Evolutionary conservation across 331 rosid genomes (phyloP), one percentile per base, ranked within the genome.

Genomic region (Arachis monticola): DNA sequence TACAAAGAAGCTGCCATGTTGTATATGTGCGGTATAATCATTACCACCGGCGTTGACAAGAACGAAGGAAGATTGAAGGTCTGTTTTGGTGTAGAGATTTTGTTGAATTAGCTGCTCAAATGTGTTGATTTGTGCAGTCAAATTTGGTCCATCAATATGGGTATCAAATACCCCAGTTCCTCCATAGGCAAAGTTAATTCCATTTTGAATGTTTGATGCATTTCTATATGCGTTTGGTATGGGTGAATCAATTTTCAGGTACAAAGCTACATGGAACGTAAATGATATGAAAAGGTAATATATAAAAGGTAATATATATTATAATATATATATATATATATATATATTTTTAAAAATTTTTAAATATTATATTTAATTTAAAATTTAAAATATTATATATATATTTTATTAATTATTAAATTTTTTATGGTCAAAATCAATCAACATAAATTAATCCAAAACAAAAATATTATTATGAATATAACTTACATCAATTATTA

Each of bases 101-200:
- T 81, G 81, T 77, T 84, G 0, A 41, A 81, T 53, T 40, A 77
- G 73, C 5, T 81, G 14, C 31, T 84, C 73, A 27, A 81, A 32
- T 0, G 58, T 58, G 58, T 84, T 64, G 5, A 84, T 84, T 77
- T 84, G 87, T 44, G 12, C n/a, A 9, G 85, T 73, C 22, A 73
- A 13, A 60, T 80, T 84, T 64, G 87, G 87, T 42, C 80, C 83
- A 51, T 44, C 51, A 47, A 72, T 42, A 41, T 60, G 32, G 9
- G 87, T 73, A 30, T 44, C 1, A 7, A 77, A 84, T 48, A 83
- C 1, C 14, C 87, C 87, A 0, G 84, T 84, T 3, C 87, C 87
- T 57, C 87, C 87, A 58, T 58, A 10, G 2, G 80, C 85, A n/a
- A 73, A 84, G 78, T 84, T 84, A 7, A 84, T 64, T 40, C 87